A percentile compares a stretch with the other conserved stretches of the same genome.
These are phyloP conservation scores for Suillus luteus DNA, from an alignment of 768 basidiomycete species.

Conservation along the genomic window DNA sequence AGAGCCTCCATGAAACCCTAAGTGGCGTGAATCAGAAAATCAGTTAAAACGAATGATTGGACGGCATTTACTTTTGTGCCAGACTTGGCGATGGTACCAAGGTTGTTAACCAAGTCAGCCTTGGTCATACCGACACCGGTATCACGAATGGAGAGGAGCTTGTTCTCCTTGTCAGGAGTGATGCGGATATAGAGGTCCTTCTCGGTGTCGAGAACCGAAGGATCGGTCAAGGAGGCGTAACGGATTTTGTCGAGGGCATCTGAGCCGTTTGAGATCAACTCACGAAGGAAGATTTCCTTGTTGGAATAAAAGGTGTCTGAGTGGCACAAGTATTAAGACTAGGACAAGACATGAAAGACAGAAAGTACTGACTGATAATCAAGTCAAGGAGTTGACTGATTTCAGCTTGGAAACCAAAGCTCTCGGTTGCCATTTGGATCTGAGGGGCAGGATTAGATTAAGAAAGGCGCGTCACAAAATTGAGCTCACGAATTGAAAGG, in stretches of 20 bases:
- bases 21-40: slow-evolving; percentile 10
- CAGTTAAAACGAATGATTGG: background rate
- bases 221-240: slow-evolving; percentile 93
- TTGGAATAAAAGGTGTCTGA: slow-evolving; percentile 99
- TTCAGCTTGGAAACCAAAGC: slow-evolving; percentile 98
- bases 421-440: slow-evolving; percentile 71
- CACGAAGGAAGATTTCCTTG: slow-evolving; percentile 99
- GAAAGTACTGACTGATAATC: slow-evolving; percentile 82
- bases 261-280: slow-evolving; percentile 94
- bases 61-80: slow-evolving; percentile 72
- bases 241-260: slow-evolving; percentile 99
- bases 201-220: slow-evolving; percentile 82
- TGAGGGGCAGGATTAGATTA: slow-evolving; percentile 21
- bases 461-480: background rate
- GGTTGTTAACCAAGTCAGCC: slow-evolving; percentile 99
- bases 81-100: slow-evolving; percentile 94
- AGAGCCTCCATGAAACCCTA: slow-evolving; percentile 99
- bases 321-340: slow-evolving; percentile 6
- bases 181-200: slow-evolving; percentile 96
- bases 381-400: slow-evolving; percentile 98
- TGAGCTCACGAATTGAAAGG: slow-evolving; percentile 19
- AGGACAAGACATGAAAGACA: slow-evolving; percentile 7
- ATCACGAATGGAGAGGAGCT: slow-evolving; percentile 87
- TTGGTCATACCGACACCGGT: slow-evolving; percentile 99
- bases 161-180: slow-evolving; percentile 94